Percentiles rank a stretch among this genome's conserved stretches.
Evolutionary conservation across 768 basidiomycete genomes (phyloP).

Genomic region (Podaxis sp.): DNA sequence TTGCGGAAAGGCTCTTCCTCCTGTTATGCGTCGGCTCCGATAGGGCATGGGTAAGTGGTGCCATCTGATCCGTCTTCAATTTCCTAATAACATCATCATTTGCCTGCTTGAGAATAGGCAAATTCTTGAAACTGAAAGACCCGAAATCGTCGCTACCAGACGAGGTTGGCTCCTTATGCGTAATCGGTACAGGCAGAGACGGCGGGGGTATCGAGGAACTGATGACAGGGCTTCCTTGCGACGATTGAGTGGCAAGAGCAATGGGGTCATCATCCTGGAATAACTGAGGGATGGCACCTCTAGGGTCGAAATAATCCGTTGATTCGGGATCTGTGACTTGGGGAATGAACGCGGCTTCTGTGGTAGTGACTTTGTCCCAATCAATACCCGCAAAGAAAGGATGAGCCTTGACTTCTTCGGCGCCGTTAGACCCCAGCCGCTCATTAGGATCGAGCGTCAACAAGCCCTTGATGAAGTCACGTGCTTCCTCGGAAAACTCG

Average conservation of each 20-base stretch:
- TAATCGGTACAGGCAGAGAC: conserved; percentile 41
- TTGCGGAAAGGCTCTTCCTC: conserved; percentile 78
- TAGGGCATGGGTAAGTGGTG: conserved; percentile 72
- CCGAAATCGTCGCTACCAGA: conserved; percentile 90
- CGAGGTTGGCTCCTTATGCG: conserved; percentile 37
- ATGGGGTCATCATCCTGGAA: conserved; percentile 88
- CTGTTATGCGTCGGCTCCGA: conserved; percentile 67
- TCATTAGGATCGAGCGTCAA: conserved; percentile 77
- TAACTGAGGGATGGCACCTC: conserved; percentile 86
- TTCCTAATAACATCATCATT: conserved; percentile 98
- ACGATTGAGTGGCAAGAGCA: conserved; percentile 49
- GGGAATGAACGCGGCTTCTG: conserved; percentile 94
- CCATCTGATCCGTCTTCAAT: conserved; percentile 87
- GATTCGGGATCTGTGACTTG: conserved; percentile 95
- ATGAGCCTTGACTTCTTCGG: conserved; percentile 91
- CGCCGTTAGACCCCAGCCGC: conserved; percentile 84
- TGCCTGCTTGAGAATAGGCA: conserved; percentile 93
- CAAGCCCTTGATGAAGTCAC: conserved; percentile 87
- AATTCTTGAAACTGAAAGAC: conserved; percentile 96
- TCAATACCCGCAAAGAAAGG: conserved; percentile 89
- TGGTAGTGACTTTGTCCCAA: conserved; percentile 88
- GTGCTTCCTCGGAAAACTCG: conserved; percentile 81
- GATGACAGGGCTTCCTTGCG: conserved; percentile 46
- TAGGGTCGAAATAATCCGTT: conserved; percentile 99
- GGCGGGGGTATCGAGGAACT: conserved; percentile 42